phyloP scores from a whole-genome alignment of 2,329 filamentous ascomycete species.

The Aureobasidium musti region DNA sequence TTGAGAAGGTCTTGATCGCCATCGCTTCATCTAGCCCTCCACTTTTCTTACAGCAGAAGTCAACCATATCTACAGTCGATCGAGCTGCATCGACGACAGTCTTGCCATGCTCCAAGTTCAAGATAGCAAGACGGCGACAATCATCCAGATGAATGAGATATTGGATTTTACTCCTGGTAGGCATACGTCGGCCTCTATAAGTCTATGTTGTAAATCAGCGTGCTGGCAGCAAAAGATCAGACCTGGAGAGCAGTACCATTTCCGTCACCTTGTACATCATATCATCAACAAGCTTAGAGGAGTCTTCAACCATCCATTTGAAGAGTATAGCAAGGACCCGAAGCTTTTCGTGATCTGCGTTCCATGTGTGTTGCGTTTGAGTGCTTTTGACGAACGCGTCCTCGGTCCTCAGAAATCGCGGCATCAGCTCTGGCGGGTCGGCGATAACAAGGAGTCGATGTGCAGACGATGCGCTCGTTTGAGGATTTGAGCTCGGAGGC shows the following conservation, averaged over 20 bases:
- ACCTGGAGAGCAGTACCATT: not conserved
- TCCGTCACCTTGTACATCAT: not conserved
- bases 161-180: slow-evolving; percentile 13
- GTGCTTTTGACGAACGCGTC: not conserved
- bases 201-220: not conserved
- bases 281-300: not conserved
- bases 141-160: slow-evolving; percentile 18
- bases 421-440: not conserved
- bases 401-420: not conserved
- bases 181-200: not conserved
- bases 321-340: not conserved
- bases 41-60: not conserved
- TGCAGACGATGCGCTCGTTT: not conserved
- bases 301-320: not conserved
- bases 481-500: not conserved
- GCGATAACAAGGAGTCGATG: not conserved
- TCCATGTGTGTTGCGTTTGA: slow-evolving; percentile 3
- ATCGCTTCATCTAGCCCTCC: not conserved
- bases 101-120: not conserved
- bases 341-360: not conserved
- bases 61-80: not conserved
- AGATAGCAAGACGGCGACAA: not conserved
- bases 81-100: not conserved
- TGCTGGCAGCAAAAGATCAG: not conserved
- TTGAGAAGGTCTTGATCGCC: not conserved